A percentile compares a stretch with the other conserved stretches of the same genome.
These are phyloP conservation scores for Dissoconium aciculare DNA, from an alignment of 2,329 filamentous ascomycete genomes.

Conservation along the genomic window DNA sequence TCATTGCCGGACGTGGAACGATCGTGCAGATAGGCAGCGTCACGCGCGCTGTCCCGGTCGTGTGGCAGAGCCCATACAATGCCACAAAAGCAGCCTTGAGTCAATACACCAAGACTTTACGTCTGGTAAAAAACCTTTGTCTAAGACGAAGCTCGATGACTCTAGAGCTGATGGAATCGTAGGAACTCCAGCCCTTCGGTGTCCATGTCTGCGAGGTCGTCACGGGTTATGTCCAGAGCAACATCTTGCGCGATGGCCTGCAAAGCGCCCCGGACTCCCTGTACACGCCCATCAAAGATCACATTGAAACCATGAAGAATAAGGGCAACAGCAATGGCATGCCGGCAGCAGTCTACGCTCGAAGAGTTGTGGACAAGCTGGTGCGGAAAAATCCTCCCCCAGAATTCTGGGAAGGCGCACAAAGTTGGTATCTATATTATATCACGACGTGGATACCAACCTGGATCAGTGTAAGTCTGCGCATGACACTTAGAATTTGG, in stretches of 20 bases:
- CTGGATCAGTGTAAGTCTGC: neutral
- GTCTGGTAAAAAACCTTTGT: no score
- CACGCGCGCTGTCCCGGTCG: slow-evolving; percentile 1
- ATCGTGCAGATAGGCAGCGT: slow-evolving; percentile 6
- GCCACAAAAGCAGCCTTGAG: slow-evolving; percentile 6
- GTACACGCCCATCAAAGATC: slow-evolving; percentile 1
- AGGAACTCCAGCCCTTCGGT: slow-evolving; percentile 2
- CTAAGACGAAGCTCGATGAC: no score
- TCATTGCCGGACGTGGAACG: slow-evolving; percentile 4
- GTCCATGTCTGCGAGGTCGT: slow-evolving; percentile 1
- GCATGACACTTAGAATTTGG: no score
- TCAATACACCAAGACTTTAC: slow-evolving; percentile 4
- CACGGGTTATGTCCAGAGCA: slow-evolving; percentile 1
- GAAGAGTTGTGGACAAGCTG: neutral
- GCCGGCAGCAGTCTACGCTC: neutral
- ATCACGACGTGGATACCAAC: neutral
- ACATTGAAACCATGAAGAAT: slow-evolving; percentile 1
- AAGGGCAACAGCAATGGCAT: slow-evolving; percentile 1
- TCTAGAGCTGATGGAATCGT: no score
- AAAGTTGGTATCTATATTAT: neutral
- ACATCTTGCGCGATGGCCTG: slow-evolving; percentile 1
- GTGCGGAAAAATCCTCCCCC: neutral
- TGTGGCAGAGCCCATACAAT: slow-evolving; percentile 4
- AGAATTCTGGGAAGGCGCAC: slow-evolving; percentile 2
- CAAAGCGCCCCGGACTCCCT: neutral